Evolutionary conservation across 805 yeast genomes (phyloP), one percentile per base, ranked within the genome.

Genomic region (Nematodospora valgi): DNA sequence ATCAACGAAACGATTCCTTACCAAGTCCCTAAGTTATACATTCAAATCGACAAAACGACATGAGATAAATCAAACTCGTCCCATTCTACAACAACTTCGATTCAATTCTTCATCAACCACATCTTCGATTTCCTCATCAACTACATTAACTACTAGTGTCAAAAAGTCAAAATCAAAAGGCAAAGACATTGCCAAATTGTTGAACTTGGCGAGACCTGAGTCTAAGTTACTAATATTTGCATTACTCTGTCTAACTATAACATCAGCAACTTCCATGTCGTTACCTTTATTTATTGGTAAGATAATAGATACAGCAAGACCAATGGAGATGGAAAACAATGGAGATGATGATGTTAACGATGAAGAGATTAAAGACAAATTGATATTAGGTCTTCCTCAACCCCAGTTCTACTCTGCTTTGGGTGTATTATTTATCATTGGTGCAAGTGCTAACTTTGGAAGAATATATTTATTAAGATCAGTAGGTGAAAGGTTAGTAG

Each of bases 401-500:
- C 48, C 61, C n/a, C 72, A 75, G 28, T 91, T 91, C 55, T 82
- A 82, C 50, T 48, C 68, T 0, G 78, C 74, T 0, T 60, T 86
- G 30, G 77, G 77, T 10, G 70, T 69, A 2, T 62, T 88, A 2
- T 87, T 91, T 51, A 51, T 78, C 0, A 48, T 79, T 8, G 96
- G 96, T 2, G 83, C 94, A 0, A 30, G 72, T 11, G 86, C 96
- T 6, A 86, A 89, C 51, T 82, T 80, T 48, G 88, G 89, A 6
- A 73, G 98, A 47, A 75, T 84, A n/a, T 72, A 83, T 25, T 60
- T 86, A 10, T 64, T 91, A 51, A 74, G 89, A 45, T 68, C 80
- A 2, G 84, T 85, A 9, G 96, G 97, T 35, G 98, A 91, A 58
- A 72, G 85, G 43, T 66, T 91, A 23, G 95, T 89, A 41, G 91